Conservation (phyloP, 495 filamentous ascomycete genomes). For the Haplographium delicatum region DNA sequence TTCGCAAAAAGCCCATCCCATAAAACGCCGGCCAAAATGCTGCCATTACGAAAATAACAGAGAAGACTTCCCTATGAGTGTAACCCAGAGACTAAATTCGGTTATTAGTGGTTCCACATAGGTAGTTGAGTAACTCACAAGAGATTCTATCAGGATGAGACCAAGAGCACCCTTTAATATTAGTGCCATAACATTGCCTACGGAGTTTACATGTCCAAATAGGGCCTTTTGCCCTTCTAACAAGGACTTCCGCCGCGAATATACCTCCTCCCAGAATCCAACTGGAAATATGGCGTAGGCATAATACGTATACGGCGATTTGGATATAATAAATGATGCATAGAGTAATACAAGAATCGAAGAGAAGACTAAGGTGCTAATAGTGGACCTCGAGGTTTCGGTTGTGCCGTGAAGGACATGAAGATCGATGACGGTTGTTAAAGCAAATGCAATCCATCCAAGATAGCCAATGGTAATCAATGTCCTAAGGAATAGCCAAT, state of each 20-base stretch:
- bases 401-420: constrained; percentile 76
- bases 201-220: constrained; percentile 59
- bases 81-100: constrained; percentile 60
- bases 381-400: constrained; percentile 56
- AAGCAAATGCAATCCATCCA: constrained; percentile 93
- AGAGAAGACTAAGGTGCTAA: constrained; percentile 62
- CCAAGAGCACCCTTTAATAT: constrained; percentile 60
- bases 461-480: constrained; percentile 90
- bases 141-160: constrained; percentile 68
- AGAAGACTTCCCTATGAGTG: constrained; percentile 83
- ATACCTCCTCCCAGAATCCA: constrained; percentile 95
- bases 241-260: constrained; percentile 68
- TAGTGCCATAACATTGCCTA: constrained; percentile 48
- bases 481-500: constrained; percentile 96
- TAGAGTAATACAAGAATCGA: constrained; percentile 71
- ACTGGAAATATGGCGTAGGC: constrained; percentile 89
- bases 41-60: constrained; percentile 68
- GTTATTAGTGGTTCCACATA: background rate
- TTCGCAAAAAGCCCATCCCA: constrained; percentile 62
- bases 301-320: constrained; percentile 82
- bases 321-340: constrained; percentile 71
- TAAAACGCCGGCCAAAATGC: constrained; percentile 75
- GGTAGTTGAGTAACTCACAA: constrained; percentile 54
- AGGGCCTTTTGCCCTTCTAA: constrained; percentile 61
- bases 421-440: constrained; percentile 85